A percentile compares a stretch with the other conserved stretches of the same genome.
Evolutionary conservation across 352 stramenopile species (phyloP).

Genomic region (Phytopythium helicoides): DNA sequence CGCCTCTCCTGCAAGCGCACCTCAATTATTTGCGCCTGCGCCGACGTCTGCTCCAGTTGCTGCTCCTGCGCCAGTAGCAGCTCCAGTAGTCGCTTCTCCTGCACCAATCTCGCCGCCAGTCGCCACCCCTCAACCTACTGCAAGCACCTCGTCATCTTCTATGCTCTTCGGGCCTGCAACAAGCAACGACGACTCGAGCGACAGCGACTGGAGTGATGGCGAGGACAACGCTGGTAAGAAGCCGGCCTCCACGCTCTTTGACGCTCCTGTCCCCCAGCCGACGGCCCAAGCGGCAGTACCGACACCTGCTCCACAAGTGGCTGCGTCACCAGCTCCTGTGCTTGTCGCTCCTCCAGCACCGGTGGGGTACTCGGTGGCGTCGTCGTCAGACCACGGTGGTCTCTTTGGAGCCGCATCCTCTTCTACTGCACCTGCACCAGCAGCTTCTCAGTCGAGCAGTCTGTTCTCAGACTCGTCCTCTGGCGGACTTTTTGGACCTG

Average conservation of each 20-base stretch:
- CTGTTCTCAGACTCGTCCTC: constrained; percentile 4
- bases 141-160: constrained; percentile 13
- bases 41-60: not conserved
- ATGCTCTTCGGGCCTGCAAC: constrained; percentile 33
- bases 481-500: constrained; percentile 11
- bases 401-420: constrained; percentile 29
- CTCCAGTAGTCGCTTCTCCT: constrained; percentile 5
- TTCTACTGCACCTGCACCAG: constrained; percentile 6
- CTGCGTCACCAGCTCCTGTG: constrained; percentile 10
- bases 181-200: constrained; percentile 48
- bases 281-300: constrained; percentile 3
- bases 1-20: constrained; percentile 8
- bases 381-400: constrained; percentile 11
- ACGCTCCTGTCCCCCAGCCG: constrained; percentile 16
- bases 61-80: not conserved
- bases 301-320: not conserved
- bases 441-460: constrained; percentile 5
- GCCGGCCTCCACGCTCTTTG: constrained; percentile 29
- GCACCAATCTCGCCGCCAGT: not conserved
- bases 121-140: constrained; percentile 5
- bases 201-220: constrained; percentile 71
- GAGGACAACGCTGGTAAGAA: constrained; percentile 28
- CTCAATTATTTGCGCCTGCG: not conserved
- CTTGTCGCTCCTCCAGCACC: constrained; percentile 21
- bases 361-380: constrained; percentile 18